Conservation (phyloP, 2,329 filamentous ascomycete species). For the Lachnellula cervina region DNA sequence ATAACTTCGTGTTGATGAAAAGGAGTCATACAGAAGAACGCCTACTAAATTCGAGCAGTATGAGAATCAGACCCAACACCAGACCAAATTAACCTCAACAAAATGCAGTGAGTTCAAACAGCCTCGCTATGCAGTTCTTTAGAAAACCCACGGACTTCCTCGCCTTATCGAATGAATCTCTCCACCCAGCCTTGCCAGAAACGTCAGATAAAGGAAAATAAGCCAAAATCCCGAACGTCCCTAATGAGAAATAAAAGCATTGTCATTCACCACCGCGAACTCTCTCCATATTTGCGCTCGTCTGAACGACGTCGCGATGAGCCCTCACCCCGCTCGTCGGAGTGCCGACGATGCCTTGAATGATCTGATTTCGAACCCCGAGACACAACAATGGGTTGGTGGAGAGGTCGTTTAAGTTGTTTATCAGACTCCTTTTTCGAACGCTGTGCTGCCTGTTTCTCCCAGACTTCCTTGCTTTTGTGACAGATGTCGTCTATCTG, state of each 20-base stretch:
- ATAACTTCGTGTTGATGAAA: background rate
- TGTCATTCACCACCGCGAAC: slow-evolving; percentile 15
- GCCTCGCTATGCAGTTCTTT: background rate
- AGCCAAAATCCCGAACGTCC: background rate
- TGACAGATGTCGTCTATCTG: slow-evolving; percentile 59
- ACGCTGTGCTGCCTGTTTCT: slow-evolving; percentile 49
- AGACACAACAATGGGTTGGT: slow-evolving; percentile 50
- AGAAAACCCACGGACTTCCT: background rate
- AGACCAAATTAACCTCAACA: background rate
- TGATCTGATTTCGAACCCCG: slow-evolving; percentile 31
- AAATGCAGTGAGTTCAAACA: background rate
- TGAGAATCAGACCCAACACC: background rate
- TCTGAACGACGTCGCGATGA: slow-evolving; percentile 18
- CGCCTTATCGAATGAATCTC: background rate
- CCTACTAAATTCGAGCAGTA: background rate
- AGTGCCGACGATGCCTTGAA: slow-evolving; percentile 14
- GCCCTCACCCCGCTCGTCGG: slow-evolving; percentile 19
- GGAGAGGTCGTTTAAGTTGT: slow-evolving; percentile 51
- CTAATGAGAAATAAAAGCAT: background rate
- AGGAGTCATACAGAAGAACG: background rate
- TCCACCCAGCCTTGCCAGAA: background rate
- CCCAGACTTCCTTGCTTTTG: slow-evolving; percentile 55
- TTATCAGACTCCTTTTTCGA: slow-evolving; percentile 41
- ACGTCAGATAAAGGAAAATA: background rate
- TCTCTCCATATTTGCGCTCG: slow-evolving; percentile 17